Evolutionary conservation across 768 basidiomycete genomes (phyloP).

Genomic region (Asterophora lycoperdoides): DNA sequence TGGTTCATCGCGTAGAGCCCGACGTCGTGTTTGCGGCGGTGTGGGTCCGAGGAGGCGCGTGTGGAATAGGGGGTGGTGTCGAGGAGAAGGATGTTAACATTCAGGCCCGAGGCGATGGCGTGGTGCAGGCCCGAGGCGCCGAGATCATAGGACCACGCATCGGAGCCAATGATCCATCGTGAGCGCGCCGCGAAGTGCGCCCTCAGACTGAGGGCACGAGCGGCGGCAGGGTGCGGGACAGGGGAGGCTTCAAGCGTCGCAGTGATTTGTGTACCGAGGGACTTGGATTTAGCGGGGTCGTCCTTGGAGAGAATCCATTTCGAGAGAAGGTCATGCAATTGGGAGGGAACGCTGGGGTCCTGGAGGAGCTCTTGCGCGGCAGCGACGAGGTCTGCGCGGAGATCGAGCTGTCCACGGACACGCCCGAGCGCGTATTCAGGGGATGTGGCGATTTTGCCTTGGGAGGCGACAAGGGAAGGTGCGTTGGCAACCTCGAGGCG

Average conservation of each 20-base stretch:
- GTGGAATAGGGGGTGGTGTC: constrained; percentile 88
- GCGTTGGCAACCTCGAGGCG: constrained; percentile 84
- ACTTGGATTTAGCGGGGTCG: constrained; percentile 56
- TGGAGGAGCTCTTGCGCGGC: constrained; percentile 66
- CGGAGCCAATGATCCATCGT: constrained; percentile 97
- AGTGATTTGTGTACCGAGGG: constrained; percentile 56
- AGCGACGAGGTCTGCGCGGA: constrained; percentile 61
- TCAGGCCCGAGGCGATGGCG: constrained; percentile 82
- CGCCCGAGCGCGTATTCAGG: constrained; percentile 95
- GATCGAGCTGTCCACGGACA: constrained; percentile 76
- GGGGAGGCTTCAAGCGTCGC: constrained; percentile 40
- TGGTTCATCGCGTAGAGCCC: constrained; percentile 99
- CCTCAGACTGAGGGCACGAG: constrained; percentile 55
- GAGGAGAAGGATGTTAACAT: constrained; percentile 93
- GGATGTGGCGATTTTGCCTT: constrained; percentile 77
- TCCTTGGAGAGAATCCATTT: constrained; percentile 80
- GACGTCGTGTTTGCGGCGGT: constrained; percentile 90
- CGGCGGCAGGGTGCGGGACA: constrained; percentile 39
- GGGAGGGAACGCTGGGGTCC: constrained; percentile 39
- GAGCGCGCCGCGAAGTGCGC: constrained; percentile 65
- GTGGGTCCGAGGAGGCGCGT: constrained; percentile 62
- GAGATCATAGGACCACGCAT: constrained; percentile 97
- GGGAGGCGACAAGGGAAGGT: constrained; percentile 62
- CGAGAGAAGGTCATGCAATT: constrained; percentile 68
- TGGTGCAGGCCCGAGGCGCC: constrained; percentile 96